A percentile compares a stretch with the other conserved stretches of the same genome.
These are phyloP conservation scores for Dissophora globulifera DNA, from an alignment of 192 early-diverging fungal genomes.

Conservation along the genomic window DNA sequence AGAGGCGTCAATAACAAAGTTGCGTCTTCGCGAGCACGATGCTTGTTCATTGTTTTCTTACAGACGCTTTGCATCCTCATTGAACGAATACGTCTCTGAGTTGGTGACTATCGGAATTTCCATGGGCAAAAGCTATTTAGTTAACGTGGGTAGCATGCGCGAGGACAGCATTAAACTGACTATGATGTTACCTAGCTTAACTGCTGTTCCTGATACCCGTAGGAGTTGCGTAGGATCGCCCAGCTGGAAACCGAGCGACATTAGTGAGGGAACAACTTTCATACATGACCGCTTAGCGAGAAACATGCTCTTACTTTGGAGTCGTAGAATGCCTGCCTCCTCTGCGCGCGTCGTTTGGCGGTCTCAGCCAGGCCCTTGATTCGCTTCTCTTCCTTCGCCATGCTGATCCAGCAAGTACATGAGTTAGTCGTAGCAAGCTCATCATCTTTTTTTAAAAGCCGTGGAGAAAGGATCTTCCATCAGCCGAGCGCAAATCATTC, in stretches of 20 bases:
- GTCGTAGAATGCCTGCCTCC: conserved; percentile 40
- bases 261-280: too few relatives aligned
- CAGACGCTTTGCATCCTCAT: conserved; percentile 39
- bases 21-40: too few relatives aligned
- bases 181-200: conserved; percentile 28
- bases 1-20: not conserved
- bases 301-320: conserved; percentile 17
- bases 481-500: too few relatives aligned
- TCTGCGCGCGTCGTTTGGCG: conserved; percentile 37
- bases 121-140: too few relatives aligned
- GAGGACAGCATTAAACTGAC: too few relatives aligned
- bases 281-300: too few relatives aligned
- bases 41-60: not conserved
- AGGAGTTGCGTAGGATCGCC: conserved; percentile 51
- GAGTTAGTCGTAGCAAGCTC: too few relatives aligned
- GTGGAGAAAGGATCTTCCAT: too few relatives aligned
- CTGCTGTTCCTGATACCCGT: conserved; percentile 34
- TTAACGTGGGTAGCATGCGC: too few relatives aligned
- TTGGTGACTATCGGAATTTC: conserved; percentile 47
- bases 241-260: conserved; percentile 4
- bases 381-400: conserved; percentile 44
- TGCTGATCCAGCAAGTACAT: too few relatives aligned
- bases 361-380: conserved; percentile 34
- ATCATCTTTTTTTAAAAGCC: too few relatives aligned
- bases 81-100: conserved; percentile 26